phyloP scores from a whole-genome alignment of 306 rosid genomes.

The Elaeagnus macrophylla region DNA sequence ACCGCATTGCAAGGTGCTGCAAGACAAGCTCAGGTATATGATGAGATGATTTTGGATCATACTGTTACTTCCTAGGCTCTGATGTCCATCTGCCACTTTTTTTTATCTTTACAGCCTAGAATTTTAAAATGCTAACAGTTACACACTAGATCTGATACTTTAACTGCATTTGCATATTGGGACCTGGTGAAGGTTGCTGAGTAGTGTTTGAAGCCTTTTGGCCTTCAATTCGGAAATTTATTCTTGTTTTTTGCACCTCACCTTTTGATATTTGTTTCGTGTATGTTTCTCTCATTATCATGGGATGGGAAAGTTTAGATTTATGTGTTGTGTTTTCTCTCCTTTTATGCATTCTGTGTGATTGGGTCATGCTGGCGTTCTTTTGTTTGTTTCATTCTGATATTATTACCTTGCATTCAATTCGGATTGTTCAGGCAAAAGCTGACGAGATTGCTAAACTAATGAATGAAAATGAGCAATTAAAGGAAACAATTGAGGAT shows the following conservation, averaged over 20 bases:
- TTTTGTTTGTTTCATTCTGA: constrained; percentile 3
- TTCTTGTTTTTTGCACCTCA: too few relatives aligned
- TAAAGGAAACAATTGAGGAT: constrained; percentile 63
- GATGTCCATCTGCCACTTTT: too few relatives aligned
- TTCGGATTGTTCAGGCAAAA: constrained; percentile 55
- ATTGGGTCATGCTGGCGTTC: background rate
- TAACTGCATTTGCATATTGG: too few relatives aligned
- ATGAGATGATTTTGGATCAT: constrained; percentile 15
- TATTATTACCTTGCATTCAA: background rate
- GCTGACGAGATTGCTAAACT: constrained; percentile 93
- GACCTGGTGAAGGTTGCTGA: too few relatives aligned
- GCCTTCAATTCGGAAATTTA: too few relatives aligned
- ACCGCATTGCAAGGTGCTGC: constrained; percentile 97
- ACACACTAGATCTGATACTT: too few relatives aligned
- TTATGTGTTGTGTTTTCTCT: constrained; percentile 2
- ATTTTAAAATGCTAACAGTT: too few relatives aligned
- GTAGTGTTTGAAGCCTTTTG: too few relatives aligned
- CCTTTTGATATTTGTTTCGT: too few relatives aligned
- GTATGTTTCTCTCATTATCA: constrained; percentile 4
- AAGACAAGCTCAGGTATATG: constrained; percentile 92
- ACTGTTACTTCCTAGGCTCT: constrained; percentile 4
- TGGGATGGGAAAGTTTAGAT: constrained; percentile 1
- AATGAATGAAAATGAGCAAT: constrained; percentile 93
- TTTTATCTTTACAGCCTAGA: too few relatives aligned
- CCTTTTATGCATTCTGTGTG: constrained; percentile 4